These are phyloP conservation scores for Mycena galericulata DNA, from an alignment of 768 basidiomycete genomes.

Conservation along the genomic window DNA sequence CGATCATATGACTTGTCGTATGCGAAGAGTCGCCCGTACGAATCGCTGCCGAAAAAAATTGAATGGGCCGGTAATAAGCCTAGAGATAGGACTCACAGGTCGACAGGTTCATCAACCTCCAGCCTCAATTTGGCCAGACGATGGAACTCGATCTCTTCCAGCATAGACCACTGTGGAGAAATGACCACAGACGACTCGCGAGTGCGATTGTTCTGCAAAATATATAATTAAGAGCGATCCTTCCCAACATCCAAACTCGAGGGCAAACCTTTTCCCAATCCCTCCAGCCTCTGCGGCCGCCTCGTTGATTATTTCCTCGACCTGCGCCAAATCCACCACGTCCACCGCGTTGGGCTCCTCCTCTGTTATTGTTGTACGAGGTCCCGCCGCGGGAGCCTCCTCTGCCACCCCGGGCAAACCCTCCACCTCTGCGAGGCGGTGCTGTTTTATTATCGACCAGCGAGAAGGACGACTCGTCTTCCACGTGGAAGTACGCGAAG, in stretches of 20 bases:
- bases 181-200: constrained; percentile 96
- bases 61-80: not conserved
- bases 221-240: constrained; percentile 21
- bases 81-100: constrained; percentile 69
- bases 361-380: constrained; percentile 53
- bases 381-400: constrained; percentile 61
- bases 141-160: constrained; percentile 98
- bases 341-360: constrained; percentile 57
- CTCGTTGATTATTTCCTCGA: constrained; percentile 59
- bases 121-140: constrained; percentile 91
- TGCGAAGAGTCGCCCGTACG: constrained; percentile 90
- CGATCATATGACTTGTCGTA: constrained; percentile 98
- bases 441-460: constrained; percentile 91
- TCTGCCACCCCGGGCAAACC: constrained; percentile 69
- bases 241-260: not conserved
- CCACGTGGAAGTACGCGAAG: constrained; percentile 97
- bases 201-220: constrained; percentile 75
- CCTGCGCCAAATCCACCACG: constrained; percentile 59
- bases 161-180: constrained; percentile 91
- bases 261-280: constrained; percentile 91
- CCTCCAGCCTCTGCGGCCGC: constrained; percentile 84
- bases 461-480: constrained; percentile 97
- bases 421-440: constrained; percentile 76
- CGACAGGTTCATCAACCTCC: constrained; percentile 93
- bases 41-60: constrained; percentile 62